Evolutionary conservation across 1,139 yeast species (phyloP), one percentile per base, ranked within the genome.

Genomic region (Zygotorulaspora mrakii): DNA sequence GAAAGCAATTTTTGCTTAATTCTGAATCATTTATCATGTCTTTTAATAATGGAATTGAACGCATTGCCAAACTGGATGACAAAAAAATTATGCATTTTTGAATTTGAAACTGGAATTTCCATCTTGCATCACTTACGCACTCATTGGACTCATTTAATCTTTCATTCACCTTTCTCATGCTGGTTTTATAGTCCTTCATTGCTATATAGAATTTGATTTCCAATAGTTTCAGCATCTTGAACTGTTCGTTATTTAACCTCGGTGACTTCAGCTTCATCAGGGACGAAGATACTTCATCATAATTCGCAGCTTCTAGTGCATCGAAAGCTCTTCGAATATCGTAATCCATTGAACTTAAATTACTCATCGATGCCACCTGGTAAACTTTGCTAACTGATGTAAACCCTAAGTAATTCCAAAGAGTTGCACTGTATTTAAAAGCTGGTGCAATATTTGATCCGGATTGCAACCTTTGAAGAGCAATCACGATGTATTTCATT

Each of bases 61-160:
- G 43, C 8, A 45, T 43, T 2, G 54, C 57, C 25, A 48, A 32
- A 1, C 44, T 46, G 18, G 50, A 42, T 7, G 42, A 25, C 5
- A 56, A 16, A 24, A 50, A 40, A n/a, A 58, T 35, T 6, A 45
- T 25, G 23, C 54, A 52, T 31, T 51, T 49, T 36, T 48, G 53
- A 13, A 43, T 33, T 17, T 47, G 44, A 31, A 56, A 57, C 11
- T 43, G 36, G 29, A 44, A 47, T 31, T 43, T 48, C 61, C 61
- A 55, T 16, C 39, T 39, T 12, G 42, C 39, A 35, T 54, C 59
- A 13, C 35, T 32, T 17, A 36, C 36, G 3, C 25, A 24, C 14
- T 40, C 27, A 10, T 37, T 34, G 20, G 49, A 48, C 11, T 52
- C 50, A 4, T 35, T 40, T 5, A 48, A 42, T 16, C 32, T 28